Evolutionary conservation across 176 grass and related monocot species (phyloP), one percentile per base, ranked within the genome.

Genomic region (Thinopyrum elongatum): DNA sequence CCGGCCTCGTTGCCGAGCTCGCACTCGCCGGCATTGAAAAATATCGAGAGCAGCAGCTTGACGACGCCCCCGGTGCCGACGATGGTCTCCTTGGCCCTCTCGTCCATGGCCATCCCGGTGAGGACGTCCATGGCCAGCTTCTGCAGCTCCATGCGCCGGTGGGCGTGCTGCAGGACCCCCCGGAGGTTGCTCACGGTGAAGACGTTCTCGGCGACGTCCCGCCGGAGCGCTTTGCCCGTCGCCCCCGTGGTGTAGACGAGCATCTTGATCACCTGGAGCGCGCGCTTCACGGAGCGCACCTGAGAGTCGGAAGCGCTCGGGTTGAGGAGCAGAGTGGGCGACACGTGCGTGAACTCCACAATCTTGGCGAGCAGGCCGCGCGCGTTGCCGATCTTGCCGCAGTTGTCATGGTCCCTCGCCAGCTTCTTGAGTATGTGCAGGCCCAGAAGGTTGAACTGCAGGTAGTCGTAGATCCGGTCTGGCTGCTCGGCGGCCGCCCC

Each of bases 111-210:
- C 36, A 95, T 67, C 28, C 89, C 86, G 4, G 81, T 87, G 2
- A 95, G 83, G 68, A 95, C 78, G 77, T 95, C 90, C 35, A 87
- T 92, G 36, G 84, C 92, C 2, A 94, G 82, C 66, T 74, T 94
- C 66, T 97, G 88, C 12, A 95, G 78, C 30, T 89, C 82, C 76
- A 33, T 68, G 35, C 79, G 73, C 78, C 33, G 80, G 23, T 87
- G 65, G 51, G 84, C 94, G 68, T 91, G 57, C 76, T 41, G 81
- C 46, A 96, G 61, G 5, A 96, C 77, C 13, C 59, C 80, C 6
- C 86, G 83, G 42, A 96, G 90, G 84, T 93, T 96, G 84, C 91
- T 90, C 22, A 93, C 87, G 7, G 94, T 88, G 78, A 91, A 90
- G 14, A 93, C 91, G 35, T 91, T 86, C 69, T 90, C 80, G 0